These are phyloP conservation scores for Chaetomiaceae sp. DNA, from an alignment of 2,329 filamentous ascomycete species.

Conservation along the genomic window DNA sequence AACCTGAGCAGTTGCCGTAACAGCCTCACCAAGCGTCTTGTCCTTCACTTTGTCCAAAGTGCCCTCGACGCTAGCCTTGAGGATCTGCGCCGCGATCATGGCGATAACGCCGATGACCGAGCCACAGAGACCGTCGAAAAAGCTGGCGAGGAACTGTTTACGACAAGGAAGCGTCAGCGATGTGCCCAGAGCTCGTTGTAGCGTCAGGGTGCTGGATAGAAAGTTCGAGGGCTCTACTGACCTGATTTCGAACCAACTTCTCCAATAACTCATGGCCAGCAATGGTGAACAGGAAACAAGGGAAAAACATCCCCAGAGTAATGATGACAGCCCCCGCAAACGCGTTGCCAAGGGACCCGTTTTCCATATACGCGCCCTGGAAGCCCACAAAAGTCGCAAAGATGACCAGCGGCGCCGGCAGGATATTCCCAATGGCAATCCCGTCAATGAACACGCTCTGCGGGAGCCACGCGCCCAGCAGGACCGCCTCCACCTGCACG, in stretches of 20 bases:
- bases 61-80: constrained; percentile 29
- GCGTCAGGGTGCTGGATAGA: background rate
- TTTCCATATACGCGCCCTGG: constrained; percentile 28
- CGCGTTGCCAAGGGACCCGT: constrained; percentile 27
- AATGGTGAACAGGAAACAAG: constrained; percentile 33
- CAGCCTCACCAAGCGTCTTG: constrained; percentile 13
- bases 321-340: constrained; percentile 32
- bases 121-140: constrained; percentile 32
- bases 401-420: constrained; percentile 32
- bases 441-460: constrained; percentile 33
- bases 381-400: constrained; percentile 34
- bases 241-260: constrained; percentile 31
- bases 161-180: constrained; percentile 9
- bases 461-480: constrained; percentile 32
- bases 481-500: constrained; percentile 33
- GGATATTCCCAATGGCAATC: constrained; percentile 32
- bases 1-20: constrained; percentile 19
- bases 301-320: constrained; percentile 34
- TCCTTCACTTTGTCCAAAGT: constrained; percentile 14
- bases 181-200: no score
- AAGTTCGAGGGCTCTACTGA: constrained; percentile 13
- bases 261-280: constrained; percentile 29
- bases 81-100: constrained; percentile 29
- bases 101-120: constrained; percentile 32
- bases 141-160: constrained; percentile 31